A percentile compares a stretch with the other conserved stretches of the same genome.
Conservation (phyloP, 2,329 filamentous ascomycete genomes). For the Ascochyta viciae-villosae region DNA sequence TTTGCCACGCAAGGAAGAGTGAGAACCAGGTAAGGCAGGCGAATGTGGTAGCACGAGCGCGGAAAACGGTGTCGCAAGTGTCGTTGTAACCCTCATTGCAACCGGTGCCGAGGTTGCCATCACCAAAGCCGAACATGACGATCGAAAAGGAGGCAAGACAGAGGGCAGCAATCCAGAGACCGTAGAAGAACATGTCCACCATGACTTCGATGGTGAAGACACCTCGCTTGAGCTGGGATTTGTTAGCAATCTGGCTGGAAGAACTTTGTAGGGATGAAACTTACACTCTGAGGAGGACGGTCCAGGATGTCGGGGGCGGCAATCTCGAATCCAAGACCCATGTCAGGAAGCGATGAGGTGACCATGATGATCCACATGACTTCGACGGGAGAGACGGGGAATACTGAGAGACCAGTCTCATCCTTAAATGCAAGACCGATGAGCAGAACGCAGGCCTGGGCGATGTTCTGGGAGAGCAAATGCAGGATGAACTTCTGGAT, state of each 20-base stretch:
- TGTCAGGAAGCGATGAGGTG: conserved; percentile 46
- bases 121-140: conserved; percentile 44
- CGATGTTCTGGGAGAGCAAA: conserved; percentile 43
- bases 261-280: conserved; percentile 11
- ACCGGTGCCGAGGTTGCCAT: conserved; percentile 40
- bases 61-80: conserved; percentile 43
- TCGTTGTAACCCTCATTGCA: conserved; percentile 42
- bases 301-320: conserved; percentile 44
- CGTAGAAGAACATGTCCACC: conserved; percentile 47
- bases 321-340: conserved; percentile 46
- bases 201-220: conserved; percentile 47
- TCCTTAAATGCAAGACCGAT: conserved; percentile 47
- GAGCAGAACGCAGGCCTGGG: conserved; percentile 44
- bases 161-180: conserved; percentile 43
- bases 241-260: conserved; percentile 15
- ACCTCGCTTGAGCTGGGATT: conserved; percentile 40
- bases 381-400: conserved; percentile 47
- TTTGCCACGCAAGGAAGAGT: conserved; percentile 79
- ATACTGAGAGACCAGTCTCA: conserved; percentile 41
- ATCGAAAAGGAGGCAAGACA: conserved; percentile 44
- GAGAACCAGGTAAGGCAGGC: conserved; percentile 78
- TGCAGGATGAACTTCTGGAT: conserved; percentile 53
- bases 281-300: conserved; percentile 40
- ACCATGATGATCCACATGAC: conserved; percentile 51
- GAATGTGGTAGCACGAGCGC: conserved; percentile 74